Base-by-base conservation (phyloP, 352 stramenopile genomes). In the Globisporangium acanthophoron region DNA sequence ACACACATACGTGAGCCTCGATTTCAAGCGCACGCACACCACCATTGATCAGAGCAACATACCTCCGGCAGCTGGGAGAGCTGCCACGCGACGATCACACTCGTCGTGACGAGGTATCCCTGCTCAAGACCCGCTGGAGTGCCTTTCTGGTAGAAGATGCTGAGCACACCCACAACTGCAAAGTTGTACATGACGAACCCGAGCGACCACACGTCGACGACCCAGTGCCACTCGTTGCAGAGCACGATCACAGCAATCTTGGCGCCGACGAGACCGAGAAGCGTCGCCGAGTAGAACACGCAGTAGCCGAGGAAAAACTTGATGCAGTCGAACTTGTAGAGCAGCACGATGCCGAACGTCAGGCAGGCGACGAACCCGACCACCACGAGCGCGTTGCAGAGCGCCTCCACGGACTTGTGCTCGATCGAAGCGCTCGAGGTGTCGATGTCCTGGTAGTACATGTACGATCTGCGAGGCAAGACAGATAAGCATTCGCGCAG, bases 1-100 rank as follows among this genome's bases (percentile, higher is more conserved):
- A 45, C n/a, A 41, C 12, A 43, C 6, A 29, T 18, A 2, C 18
- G 27, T 37, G 44, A 43, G 13, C 37, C 13, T 43, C 12, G 12
- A 43, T 5, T 12, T 43, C 37, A 16, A 18, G 37, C 0, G 37
- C 2, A 18, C 11, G 13, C 1, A 43, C 37, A 18, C 37, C 37
- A 18, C 24, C 31, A 41, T 21, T 6, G 29, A n/a, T 11, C 12
- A 3, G n/a, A 5, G 13, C 5, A 48, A 41, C 46, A 46, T 4
- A 97, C 94, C 96, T 97, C 85, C 31, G 96, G 91, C n/a, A 99
- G 85, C 60, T 97, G 89, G 3, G 86, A 91, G 24, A 99, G 73
- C 55, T 99, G 94, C 93, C 94, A 99, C 6, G 94, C 90, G 48
- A 99, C 88, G 64, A 99, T 97, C 16, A 98, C 90, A 56, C 88